Base-by-base conservation (phyloP, 805 yeast species). In the Metschnikowia colocasiae region DNA sequence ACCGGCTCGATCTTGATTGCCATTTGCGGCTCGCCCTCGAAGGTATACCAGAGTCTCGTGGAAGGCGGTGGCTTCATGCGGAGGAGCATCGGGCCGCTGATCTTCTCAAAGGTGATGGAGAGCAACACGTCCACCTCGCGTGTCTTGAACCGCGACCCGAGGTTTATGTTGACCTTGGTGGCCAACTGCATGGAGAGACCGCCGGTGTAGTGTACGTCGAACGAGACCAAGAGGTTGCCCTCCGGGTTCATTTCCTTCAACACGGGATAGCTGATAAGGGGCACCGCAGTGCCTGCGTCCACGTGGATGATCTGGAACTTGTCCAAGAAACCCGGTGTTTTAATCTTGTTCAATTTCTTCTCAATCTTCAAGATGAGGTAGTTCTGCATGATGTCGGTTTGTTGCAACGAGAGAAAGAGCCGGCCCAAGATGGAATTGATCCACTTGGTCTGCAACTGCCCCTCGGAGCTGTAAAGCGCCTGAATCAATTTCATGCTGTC, bases 41-140 rank as follows among this genome's bases (percentile, higher is more conserved):
- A 94, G 1, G 87, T 80, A 60, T 89, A 94, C 99, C 99, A 94
- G 1, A 94, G 59, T 58, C 99, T 76, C 45, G 81, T 82, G 1
- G 96, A 83, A 7, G 99, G 98, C 1, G 97, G 96, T 1, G 95
- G 88, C 60, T 94, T 94, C 29, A 92, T 61, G 34, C 78, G 69
- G 18, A 91, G 58, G 0, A 86, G 60, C 47, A 92, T 54, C 1
- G 86, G 85, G 0, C 99, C 99, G 43, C 83, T 81, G 3, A 94
- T 55, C 55, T 75, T 80, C 46, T 79, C 78, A 41, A 92, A 65
- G 1, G 84, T 82, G 1, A 91, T 80, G 15, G 85, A 80, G 43
- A 94, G 67, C 22, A 85, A 75, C 30, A 94, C 68, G 45, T 85
- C 84, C 34, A 92, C 87, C 54, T 87, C 95, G 44, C 87, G 71